Evolutionary conservation across 305 asterid genomes (phyloP), one percentile per base, ranked within the genome.

Genomic region (Ilex paraguariensis): DNA sequence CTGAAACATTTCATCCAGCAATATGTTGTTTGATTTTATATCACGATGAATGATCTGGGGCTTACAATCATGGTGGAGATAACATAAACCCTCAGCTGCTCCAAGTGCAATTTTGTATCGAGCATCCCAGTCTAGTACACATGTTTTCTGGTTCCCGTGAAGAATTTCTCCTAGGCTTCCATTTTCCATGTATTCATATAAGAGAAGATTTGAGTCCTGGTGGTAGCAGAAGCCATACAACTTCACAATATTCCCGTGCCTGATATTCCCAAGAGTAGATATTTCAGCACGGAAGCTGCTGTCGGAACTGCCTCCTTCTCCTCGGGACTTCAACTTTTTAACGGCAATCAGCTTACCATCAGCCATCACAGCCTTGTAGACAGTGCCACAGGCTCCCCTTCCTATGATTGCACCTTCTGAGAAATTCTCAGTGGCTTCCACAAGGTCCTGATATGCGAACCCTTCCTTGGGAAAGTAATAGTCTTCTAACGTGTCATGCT

Each of bases 91-190:
- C 70, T 89, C 87, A 0, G 95, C 97, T 46, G 95, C 93, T 36
- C 97, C 97, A 16, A 84, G 82, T 7, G 91, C 94, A 30, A 89
- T 87, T 57, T 75, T 81, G 16, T 89, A 89, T 13, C 95, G 78
- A 4, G 77, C 70, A 50, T 81, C 72, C 97, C 97, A 89, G 62
- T 81, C 86, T 10, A 89, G 75, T 66, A 75, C 30, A 9, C 77
- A n/a, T 0, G 74, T 78, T 3, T 60, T 71, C 72, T 74, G 75
- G 13, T 81, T 71, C 32, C 81, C 81, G 13, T 80, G 93, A 14
- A 90, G 82, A 13, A 79, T 54, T 54, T 90, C 97, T 16, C 97
- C 96, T 3, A 90, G 82, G 77, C 97, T 90, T 36, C 97, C 97
- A 45, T 85, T 87, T n/a, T 62, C 79, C 97, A 90, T 84, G 73